Evolutionary conservation across 164 flowering plant species (phyloP).

Genomic region (Berberis vulgaris): DNA sequence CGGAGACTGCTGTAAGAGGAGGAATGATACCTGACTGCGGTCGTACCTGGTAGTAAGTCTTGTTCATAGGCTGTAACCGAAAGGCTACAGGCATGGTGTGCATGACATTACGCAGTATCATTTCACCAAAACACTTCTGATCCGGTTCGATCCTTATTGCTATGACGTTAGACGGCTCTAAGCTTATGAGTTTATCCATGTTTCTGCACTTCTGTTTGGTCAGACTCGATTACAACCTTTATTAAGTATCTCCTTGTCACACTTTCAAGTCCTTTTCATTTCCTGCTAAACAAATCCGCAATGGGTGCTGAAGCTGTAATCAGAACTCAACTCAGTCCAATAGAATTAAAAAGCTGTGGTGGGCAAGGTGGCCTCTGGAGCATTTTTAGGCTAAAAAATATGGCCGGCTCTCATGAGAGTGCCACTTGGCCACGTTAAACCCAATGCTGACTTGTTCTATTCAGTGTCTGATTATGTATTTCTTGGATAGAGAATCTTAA

Average conservation of each 20-base stretch:
- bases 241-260: no score
- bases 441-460: slow-evolving; percentile 63
- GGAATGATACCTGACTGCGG: slow-evolving; percentile 63
- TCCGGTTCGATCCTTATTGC: slow-evolving; percentile 50
- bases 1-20: slow-evolving; percentile 40
- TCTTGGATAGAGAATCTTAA: no score
- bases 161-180: slow-evolving; percentile 63
- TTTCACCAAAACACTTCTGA: slow-evolving; percentile 44
- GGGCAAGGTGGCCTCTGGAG: neutral
- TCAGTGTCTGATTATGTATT: slow-evolving; percentile 19
- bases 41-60: slow-evolving; percentile 30
- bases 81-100: slow-evolving; percentile 83
- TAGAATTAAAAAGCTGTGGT: neutral
- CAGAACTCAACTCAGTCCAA: no score
- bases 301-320: no score
- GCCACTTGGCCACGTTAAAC: slow-evolving; percentile 49
- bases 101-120: slow-evolving; percentile 72
- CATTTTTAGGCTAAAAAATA: slow-evolving; percentile 9
- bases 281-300: no score
- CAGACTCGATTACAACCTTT: no score
- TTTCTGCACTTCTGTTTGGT: neutral
- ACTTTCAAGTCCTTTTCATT: no score
- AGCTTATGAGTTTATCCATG: slow-evolving; percentile 63
- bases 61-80: slow-evolving; percentile 50
- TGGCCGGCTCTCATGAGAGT: slow-evolving; percentile 40